These are phyloP conservation scores for Epichloe sibirici DNA, from an alignment of 2,329 filamentous ascomycete genomes.

Conservation along the genomic window DNA sequence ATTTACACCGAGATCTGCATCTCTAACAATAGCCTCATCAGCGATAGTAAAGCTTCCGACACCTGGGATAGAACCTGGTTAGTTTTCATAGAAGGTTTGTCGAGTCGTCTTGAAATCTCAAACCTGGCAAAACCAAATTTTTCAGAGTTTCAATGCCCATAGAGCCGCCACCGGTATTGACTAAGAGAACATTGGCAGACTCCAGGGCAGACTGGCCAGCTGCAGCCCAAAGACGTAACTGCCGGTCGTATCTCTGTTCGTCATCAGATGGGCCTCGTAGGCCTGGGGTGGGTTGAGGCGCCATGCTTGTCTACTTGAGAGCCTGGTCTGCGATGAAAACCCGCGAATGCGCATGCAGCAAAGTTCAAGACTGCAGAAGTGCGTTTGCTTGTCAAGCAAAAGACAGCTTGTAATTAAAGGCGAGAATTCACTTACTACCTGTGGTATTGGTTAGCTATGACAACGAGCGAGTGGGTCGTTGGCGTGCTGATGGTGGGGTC, in stretches of 20 bases:
- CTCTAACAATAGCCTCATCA: slow-evolving; percentile 64
- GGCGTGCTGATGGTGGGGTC: background rate
- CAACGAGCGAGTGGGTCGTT: background rate
- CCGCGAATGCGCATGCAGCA: background rate
- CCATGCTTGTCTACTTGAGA: background rate
- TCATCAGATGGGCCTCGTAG: slow-evolving; percentile 46
- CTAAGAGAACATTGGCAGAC: slow-evolving; percentile 76
- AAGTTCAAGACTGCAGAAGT: background rate
- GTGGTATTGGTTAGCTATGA: background rate
- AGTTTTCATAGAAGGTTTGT: background rate
- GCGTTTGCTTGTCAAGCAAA: background rate
- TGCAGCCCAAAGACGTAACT: slow-evolving; percentile 90
- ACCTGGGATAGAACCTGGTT: slow-evolving; percentile 32
- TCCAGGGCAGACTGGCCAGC: slow-evolving; percentile 84
- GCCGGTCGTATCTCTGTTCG: slow-evolving; percentile 80
- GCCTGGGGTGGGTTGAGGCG: slow-evolving; percentile 11
- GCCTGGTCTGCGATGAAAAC: background rate
- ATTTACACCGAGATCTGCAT: slow-evolving; percentile 84
- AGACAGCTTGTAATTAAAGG: too few species aligned
- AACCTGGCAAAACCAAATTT: slow-evolving; percentile 86
- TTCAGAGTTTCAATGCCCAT: slow-evolving; percentile 87
- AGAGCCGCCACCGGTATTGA: slow-evolving; percentile 79
- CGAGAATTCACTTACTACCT: too few species aligned
- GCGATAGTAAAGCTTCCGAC: slow-evolving; percentile 87
- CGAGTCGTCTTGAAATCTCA: slow-evolving; percentile 10